Base-by-base conservation (phyloP, 257 asterid genomes). In the Solanum pennellii region DNA sequence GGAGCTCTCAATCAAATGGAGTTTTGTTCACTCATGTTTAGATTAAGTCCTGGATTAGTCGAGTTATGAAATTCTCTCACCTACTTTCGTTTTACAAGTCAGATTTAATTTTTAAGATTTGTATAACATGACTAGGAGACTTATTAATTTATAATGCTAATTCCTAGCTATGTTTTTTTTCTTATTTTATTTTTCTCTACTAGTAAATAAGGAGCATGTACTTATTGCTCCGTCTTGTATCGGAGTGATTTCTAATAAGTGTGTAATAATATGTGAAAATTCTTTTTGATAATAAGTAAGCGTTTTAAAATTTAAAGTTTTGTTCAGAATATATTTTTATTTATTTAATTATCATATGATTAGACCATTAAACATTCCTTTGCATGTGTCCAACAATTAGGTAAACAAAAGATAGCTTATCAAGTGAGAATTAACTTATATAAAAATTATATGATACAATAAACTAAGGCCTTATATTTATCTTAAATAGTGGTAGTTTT, bases 1-100 rank as follows among this genome's bases (percentile, higher is more conserved):
- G 92, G 92, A 20, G 92, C 92, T 68, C 69, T 90, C 52, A 90
- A 90, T 66, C 92, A 90, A 35, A 87, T 86, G 91, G 92, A 90
- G 90, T 90, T 90, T 79, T 89, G 90, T 42, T 77, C 83, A 33
- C 90, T 90, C 89, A 90, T 90, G 92, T 89, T 87, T 73, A 89
- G 90, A 71, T 72, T 90, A 41, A 90, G 92, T 45, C 91, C 91
- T 23, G 83, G 83, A 77, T n/a, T 77, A 77, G n/a, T 65, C 0
- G 0, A 20, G 9, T n/a, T 15, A 2, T 62, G 20, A 4, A 13
- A 20, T 27, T 1, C 18, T 66, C 35, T 66, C 1, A 0, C 9
- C 1, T 68, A 1, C 3, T 15, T 69, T 8, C n/a, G 76, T 69
- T 69, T 69, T 71, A 71, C 8, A 71, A 71, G 77, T 71, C 77